Evolutionary conservation across 1,139 yeast species (phyloP), one percentile per base, ranked within the genome.

Genomic region (Kodamaea sp.): DNA sequence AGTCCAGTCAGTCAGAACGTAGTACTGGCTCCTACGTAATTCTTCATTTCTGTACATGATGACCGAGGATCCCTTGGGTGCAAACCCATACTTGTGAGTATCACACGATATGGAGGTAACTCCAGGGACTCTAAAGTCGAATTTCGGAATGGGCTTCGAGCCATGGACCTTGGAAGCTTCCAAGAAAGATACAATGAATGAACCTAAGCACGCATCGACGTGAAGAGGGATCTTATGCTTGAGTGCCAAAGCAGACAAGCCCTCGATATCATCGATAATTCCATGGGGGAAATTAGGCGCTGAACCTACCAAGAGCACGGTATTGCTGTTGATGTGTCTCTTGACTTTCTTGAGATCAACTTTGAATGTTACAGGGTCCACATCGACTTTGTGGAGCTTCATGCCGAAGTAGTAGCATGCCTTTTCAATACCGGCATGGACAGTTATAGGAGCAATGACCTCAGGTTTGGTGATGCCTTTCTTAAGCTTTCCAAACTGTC

Each of bases 201-300:
- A 89, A 1, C 98, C 98, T 23, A 92, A 68, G 57, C 98, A 92
- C 27, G 96, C 94, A 58, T 92, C 98, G 24, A 92, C 97, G 51
- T 92, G 97, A 21, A 92, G 70, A 2, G 96, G 97, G 27, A 90
- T 76, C 10, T 74, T 62, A 57, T 84, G 64, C 38, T 66, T 70
- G 15, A 70, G 46, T 0, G 95, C 97, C 15, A 92, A 53, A 18
- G 73, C 55, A 7, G 95, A 79, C 28, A 92, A 71, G 1, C 73
- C 78, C 43, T 77, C 83, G 39, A 92, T 89, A 51, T 90, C 92
- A 61, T 92, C 98, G 41, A 88, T 81, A 25, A 92, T 84, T 16
- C 98, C 98, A 55, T 92, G 97, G 2, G 98, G 97, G 61, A 81
- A 92, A 63, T 90, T 92, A 24, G 98, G 97, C 4, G 97, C 96